Evolutionary conservation across 768 basidiomycete species (phyloP).

Genomic region (Leucocoprinus birnbaumii): DNA sequence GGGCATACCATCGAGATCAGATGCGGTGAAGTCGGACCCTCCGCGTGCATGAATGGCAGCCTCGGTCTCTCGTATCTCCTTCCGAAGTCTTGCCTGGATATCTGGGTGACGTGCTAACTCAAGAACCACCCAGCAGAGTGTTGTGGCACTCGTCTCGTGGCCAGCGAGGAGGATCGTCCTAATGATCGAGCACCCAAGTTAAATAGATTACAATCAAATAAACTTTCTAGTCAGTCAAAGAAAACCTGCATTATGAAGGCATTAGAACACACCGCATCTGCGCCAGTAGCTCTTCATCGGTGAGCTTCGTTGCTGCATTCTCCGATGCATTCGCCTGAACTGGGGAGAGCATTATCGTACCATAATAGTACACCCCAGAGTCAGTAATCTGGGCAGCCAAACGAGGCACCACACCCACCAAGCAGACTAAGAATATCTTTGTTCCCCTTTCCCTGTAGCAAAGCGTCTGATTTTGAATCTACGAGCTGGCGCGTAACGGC

Average conservation of each 20-base stretch:
- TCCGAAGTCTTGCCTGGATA: constrained; percentile 58
- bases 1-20: constrained; percentile 49
- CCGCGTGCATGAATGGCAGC: constrained; percentile 32
- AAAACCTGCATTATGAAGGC: constrained; percentile 4
- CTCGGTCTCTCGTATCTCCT: constrained; percentile 49
- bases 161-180: constrained; percentile 54
- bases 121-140: constrained; percentile 58
- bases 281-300: constrained; percentile 44
- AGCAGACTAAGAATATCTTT: constrained; percentile 58
- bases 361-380: not conserved
- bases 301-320: constrained; percentile 38
- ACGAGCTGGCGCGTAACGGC: constrained; percentile 45
- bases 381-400: not conserved
- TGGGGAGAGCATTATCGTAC: constrained; percentile 16
- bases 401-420: constrained; percentile 29
- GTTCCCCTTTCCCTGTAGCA: constrained; percentile 44
- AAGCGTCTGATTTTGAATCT: constrained; percentile 42
- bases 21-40: constrained; percentile 32
- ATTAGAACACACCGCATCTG: constrained; percentile 50
- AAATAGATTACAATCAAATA: constrained; percentile 25
- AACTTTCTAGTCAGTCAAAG: not conserved
- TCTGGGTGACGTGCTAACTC: constrained; percentile 58
- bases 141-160: constrained; percentile 61
- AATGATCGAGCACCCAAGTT: constrained; percentile 24
- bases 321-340: constrained; percentile 56